Conservation (phyloP, 2,329 filamentous ascomycete species). For the Penicillium sp. region DNA sequence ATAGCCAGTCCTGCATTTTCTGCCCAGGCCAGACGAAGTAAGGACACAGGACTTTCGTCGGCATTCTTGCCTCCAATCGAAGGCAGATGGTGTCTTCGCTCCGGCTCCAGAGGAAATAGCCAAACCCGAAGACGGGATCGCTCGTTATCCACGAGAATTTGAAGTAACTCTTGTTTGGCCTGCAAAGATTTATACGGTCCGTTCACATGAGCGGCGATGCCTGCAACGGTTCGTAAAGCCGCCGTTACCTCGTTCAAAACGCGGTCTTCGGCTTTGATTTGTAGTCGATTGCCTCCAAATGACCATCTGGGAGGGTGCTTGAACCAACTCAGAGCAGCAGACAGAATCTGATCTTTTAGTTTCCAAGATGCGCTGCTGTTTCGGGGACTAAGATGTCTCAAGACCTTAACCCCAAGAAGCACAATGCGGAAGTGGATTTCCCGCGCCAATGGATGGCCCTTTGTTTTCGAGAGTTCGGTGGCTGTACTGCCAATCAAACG, state of each 20-base stretch:
- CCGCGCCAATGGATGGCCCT: conserved; percentile 78
- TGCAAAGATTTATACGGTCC: conserved; percentile 64
- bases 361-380: conserved; percentile 69
- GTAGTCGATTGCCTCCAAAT: conserved; percentile 87
- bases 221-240: conserved; percentile 62
- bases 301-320: conserved; percentile 80
- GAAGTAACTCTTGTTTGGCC: conserved; percentile 77
- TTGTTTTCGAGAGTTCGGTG: conserved; percentile 65
- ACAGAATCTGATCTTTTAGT: conserved; percentile 83
- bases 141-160: conserved; percentile 78
- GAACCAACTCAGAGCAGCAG: conserved; percentile 87
- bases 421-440: conserved; percentile 90
- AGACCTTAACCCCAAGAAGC: conserved; percentile 72
- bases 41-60: conserved; percentile 54
- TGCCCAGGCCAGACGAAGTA: conserved; percentile 79
- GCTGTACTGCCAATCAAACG: conserved; percentile 77
- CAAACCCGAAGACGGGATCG: conserved; percentile 80
- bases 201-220: conserved; percentile 51
- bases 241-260: conserved; percentile 70
- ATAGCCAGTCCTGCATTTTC: conserved; percentile 85
- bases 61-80: conserved; percentile 43
- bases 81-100: conserved; percentile 52
- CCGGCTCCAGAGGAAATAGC: conserved; percentile 73
- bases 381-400: conserved; percentile 64
- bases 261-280: conserved; percentile 87